A percentile compares a stretch with the other conserved stretches of the same genome.
Evolutionary conservation across 2,329 filamentous ascomycete genomes (phyloP).

Genomic region (Tolypocladium album): DNA sequence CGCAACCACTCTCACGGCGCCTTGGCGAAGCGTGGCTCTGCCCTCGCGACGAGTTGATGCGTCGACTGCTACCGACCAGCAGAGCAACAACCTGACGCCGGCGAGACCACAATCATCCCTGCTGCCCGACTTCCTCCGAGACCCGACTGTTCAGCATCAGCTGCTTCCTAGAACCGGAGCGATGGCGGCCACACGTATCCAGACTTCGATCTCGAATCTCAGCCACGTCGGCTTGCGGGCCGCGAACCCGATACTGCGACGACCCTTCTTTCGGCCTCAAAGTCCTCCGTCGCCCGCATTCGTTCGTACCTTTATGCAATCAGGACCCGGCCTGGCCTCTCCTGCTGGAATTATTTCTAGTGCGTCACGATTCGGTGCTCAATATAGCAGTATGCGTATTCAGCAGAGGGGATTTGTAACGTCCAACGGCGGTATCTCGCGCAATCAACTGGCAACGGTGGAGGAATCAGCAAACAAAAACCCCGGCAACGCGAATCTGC

Average conservation of each 20-base stretch:
- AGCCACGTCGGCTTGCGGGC: slow-evolving; percentile 18
- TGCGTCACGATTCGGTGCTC: neutral
- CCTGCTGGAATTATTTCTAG: slow-evolving; percentile 10
- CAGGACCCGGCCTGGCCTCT: slow-evolving; percentile 9
- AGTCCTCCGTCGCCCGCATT: slow-evolving; percentile 9
- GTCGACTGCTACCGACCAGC: slow-evolving; percentile 1
- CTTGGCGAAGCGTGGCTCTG: slow-evolving; percentile 16
- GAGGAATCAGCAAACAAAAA: slow-evolving; percentile 93
- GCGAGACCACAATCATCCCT: slow-evolving; percentile 7
- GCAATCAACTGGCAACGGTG: slow-evolving; percentile 66
- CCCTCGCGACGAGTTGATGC: slow-evolving; percentile 5
- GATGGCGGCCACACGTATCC: slow-evolving; percentile 6
- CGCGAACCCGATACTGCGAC: slow-evolving; percentile 15
- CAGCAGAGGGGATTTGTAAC: slow-evolving; percentile 28
- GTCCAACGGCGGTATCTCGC: slow-evolving; percentile 36
- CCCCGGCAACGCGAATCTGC: slow-evolving; percentile 72
- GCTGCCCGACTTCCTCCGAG: slow-evolving; percentile 18
- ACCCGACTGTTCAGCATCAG: slow-evolving; percentile 5
- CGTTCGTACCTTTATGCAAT: slow-evolving; percentile 13
- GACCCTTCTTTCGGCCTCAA: slow-evolving; percentile 13
- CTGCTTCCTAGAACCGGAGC: neutral
- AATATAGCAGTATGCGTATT: neutral
- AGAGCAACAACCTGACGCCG: slow-evolving; percentile 1
- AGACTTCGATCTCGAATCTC: slow-evolving; percentile 12
- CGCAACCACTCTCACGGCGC: slow-evolving; percentile 25